A percentile compares a stretch with the other conserved stretches of the same genome.
phyloP scores from a whole-genome alignment of 768 basidiomycete genomes.

The Lentinula boryana region DNA sequence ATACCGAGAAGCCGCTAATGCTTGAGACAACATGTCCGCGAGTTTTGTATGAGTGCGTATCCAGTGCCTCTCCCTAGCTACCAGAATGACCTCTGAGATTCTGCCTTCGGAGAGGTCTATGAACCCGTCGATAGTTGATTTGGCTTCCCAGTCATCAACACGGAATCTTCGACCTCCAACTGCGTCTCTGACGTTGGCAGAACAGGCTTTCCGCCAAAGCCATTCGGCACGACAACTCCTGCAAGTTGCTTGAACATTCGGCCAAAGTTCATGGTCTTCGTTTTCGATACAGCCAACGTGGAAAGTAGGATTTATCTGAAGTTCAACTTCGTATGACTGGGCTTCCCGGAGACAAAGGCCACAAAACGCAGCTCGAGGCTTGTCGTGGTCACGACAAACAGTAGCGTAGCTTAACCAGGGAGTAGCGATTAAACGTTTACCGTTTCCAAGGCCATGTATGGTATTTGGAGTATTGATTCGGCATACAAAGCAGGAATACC shows the following conservation, averaged over 20 bases:
- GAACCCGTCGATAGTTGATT: conserved; percentile 64
- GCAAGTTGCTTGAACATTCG: conserved; percentile 61
- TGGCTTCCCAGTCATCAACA: conserved; percentile 39
- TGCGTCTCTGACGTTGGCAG: background rate
- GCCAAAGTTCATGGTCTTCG: conserved; percentile 68
- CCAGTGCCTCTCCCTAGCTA: conserved; percentile 72
- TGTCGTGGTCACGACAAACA: conserved; percentile 62
- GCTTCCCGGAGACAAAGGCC: conserved; percentile 66
- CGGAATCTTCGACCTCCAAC: conserved; percentile 8
- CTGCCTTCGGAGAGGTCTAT: conserved; percentile 69
- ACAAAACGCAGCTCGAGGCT: conserved; percentile 47
- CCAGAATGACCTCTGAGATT: conserved; percentile 50
- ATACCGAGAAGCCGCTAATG: conserved; percentile 53
- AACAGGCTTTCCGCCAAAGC: conserved; percentile 35
- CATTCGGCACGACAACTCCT: conserved; percentile 59
- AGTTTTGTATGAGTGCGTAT: conserved; percentile 59
- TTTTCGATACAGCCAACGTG: conserved; percentile 56
- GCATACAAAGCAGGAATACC: conserved; percentile 57
- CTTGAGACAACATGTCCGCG: conserved; percentile 60
- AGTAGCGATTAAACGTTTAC: conserved; percentile 39
- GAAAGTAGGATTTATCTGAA: conserved; percentile 18
- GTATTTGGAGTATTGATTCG: conserved; percentile 57
- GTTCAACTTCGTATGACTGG: conserved; percentile 31
- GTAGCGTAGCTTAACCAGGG: conserved; percentile 39
- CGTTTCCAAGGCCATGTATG: conserved; percentile 42